Evolutionary conservation across 805 yeast species (phyloP).

Genomic region (Metschnikowia sp.): DNA sequence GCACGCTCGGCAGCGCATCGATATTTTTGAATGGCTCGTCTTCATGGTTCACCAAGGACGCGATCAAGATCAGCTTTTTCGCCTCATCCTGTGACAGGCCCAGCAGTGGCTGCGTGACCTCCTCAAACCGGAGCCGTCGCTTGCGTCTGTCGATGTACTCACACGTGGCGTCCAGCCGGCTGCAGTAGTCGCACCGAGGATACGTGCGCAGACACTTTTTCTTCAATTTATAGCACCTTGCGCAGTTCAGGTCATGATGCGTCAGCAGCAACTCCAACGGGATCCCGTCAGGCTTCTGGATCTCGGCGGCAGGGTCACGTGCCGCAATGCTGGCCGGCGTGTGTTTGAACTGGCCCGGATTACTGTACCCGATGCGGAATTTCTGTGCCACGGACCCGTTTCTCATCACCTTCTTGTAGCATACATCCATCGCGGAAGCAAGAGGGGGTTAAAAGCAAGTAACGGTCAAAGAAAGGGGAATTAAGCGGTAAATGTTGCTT

Average conservation of each 20-base stretch:
- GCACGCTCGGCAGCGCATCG: slow-evolving; percentile 6
- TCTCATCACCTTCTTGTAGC: slow-evolving; percentile 37
- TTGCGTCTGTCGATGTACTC: slow-evolving; percentile 33
- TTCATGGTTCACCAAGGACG: slow-evolving; percentile 13
- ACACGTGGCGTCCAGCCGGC: slow-evolving; percentile 33
- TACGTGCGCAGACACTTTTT: slow-evolving; percentile 39
- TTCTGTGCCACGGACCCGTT: slow-evolving; percentile 38
- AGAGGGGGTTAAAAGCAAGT: no score
- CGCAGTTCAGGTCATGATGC: slow-evolving; percentile 38
- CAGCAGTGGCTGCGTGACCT: not conserved
- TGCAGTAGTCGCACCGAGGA: slow-evolving; percentile 38
- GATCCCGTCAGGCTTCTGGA: slow-evolving; percentile 4
- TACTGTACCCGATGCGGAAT: slow-evolving; percentile 23
- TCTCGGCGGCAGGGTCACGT: slow-evolving; percentile 2
- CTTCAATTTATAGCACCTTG: slow-evolving; percentile 39
- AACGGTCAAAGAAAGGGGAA: no score
- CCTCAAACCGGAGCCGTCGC: slow-evolving; percentile 20
- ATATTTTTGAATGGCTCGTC: slow-evolving; percentile 14
- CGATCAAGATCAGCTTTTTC: slow-evolving; percentile 7
- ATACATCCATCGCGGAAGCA: slow-evolving; percentile 27
- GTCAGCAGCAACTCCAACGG: slow-evolving; percentile 16
- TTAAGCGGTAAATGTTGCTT: no score
- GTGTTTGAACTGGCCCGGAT: slow-evolving; percentile 1
- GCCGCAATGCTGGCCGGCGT: slow-evolving; percentile 2
- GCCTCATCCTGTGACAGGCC: not conserved